Percentiles rank a stretch among this genome's conserved stretches.
phyloP scores from a whole-genome alignment of 139 green algal species.

The Ostreobium quekettii region DNA sequence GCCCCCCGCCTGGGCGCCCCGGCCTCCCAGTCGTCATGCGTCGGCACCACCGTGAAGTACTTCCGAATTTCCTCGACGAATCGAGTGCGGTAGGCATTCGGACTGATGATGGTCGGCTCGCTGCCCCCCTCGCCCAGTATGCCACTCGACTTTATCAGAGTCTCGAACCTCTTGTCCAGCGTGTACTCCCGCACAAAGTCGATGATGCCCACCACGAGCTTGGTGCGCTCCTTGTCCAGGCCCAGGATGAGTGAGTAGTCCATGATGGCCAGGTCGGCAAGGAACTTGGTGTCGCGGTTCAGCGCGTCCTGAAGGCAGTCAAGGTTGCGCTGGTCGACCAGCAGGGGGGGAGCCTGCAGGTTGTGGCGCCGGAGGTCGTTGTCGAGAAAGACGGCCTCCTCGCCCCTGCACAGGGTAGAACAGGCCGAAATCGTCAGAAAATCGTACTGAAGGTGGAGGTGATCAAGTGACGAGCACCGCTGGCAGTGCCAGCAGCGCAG shows the following conservation, averaged over 20 bases:
- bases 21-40: constrained; percentile 29
- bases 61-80: constrained; percentile 59
- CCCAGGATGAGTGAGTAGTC: constrained; percentile 94
- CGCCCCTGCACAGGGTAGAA: too few species aligned
- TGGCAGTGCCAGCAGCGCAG: too few species aligned
- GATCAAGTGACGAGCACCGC: too few species aligned
- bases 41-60: constrained; percentile 75
- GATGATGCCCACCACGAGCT: constrained; percentile 88
- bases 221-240: constrained; percentile 38
- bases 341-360: constrained; percentile 45
- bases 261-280: constrained; percentile 83
- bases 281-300: constrained; percentile 78
- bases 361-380: constrained; percentile 79
- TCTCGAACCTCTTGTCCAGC: constrained; percentile 96
- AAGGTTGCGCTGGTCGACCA: constrained; percentile 39
- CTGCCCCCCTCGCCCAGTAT: constrained; percentile 66
- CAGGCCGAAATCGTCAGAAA: too few species aligned
- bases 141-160: constrained; percentile 88
- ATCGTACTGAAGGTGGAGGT: too few species aligned
- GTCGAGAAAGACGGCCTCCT: constrained; percentile 50
- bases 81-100: constrained; percentile 83
- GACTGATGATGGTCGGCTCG: constrained; percentile 90
- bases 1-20: too few species aligned
- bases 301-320: constrained; percentile 58
- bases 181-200: constrained; percentile 95